Conservation (phyloP, 176 grass and related monocot genomes). For the Rhynchospora tenuis region DNA sequence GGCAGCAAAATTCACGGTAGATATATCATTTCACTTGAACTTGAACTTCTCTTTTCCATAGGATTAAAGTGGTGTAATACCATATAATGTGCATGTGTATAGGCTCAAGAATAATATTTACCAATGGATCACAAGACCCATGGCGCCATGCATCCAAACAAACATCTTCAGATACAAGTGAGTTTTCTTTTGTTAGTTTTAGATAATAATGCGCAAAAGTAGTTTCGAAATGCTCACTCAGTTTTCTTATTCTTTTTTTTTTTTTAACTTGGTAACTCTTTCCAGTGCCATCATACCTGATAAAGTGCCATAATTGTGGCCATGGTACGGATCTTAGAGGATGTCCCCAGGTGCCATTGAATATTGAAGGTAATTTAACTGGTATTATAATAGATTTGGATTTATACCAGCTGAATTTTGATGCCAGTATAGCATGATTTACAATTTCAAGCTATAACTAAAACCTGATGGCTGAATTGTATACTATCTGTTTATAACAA, state of each 20-base stretch:
- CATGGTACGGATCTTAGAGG: conserved; percentile 93
- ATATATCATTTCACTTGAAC: background rate
- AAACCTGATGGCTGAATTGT: conserved; percentile 11
- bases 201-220: background rate
- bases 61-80: background rate
- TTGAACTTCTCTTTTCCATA: background rate
- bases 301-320: conserved; percentile 90
- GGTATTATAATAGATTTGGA: background rate
- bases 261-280: background rate
- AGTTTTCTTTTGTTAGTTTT: conserved; percentile 28
- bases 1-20: conserved; percentile 74
- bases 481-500: conserved; percentile 24
- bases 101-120: conserved; percentile 87
- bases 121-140: conserved; percentile 91
- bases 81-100: conserved; percentile 12
- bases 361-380: conserved; percentile 56
- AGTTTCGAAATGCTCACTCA: background rate
- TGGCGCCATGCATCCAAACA: conserved; percentile 97
- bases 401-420: background rate
- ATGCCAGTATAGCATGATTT: background rate
- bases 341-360: conserved; percentile 72
- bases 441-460: conserved; percentile 5
- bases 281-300: conserved; percentile 84
- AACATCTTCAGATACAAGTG: conserved; percentile 65
- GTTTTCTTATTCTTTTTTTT: background rate